These are phyloP conservation scores for Melampsora larici-populina DNA, from an alignment of 1,284 basidiomycete species.

Conservation along the genomic window DNA sequence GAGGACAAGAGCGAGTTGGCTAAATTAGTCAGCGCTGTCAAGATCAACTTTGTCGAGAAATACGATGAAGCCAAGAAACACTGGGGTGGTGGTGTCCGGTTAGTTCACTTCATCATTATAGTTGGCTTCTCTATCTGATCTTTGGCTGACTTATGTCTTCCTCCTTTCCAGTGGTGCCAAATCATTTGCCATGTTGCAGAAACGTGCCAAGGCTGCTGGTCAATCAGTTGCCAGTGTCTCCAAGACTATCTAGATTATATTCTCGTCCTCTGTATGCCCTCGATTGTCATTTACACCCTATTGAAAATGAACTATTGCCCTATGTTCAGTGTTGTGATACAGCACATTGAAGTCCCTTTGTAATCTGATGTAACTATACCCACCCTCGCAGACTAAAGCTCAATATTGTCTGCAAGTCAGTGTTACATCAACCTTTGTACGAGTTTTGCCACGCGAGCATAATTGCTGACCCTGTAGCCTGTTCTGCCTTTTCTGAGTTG, in stretches of 20 bases:
- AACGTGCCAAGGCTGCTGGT: constrained; percentile 87
- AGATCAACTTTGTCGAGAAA: constrained; percentile 93
- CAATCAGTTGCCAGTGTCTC: constrained; percentile 30
- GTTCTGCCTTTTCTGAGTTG: too few species aligned
- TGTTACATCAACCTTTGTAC: too few species aligned
- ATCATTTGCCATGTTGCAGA: constrained; percentile 74
- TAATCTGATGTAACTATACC: too few species aligned
- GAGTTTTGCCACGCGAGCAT: too few species aligned
- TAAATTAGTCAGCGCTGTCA: constrained; percentile 85
- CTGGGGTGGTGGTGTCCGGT: constrained; percentile 92
- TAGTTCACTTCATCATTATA: constrained; percentile 85
- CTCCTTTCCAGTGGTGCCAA: constrained; percentile 25
- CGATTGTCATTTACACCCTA: background rate
- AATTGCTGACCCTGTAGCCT: too few species aligned
- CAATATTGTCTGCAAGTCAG: too few species aligned
- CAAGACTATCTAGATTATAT: constrained; percentile 27
- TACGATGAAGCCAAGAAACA: constrained; percentile 83
- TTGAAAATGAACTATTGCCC: background rate
- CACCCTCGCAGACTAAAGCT: too few species aligned
- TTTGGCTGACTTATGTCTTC: background rate
- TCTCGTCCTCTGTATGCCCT: background rate
- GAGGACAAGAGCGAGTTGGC: constrained; percentile 92
- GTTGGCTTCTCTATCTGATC: background rate
- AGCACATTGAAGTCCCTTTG: too few species aligned
- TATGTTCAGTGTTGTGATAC: background rate